Evolutionary conservation across 257 asterid species (phyloP), one percentile per base, ranked within the genome.

Genomic region (Petunia axillaris): DNA sequence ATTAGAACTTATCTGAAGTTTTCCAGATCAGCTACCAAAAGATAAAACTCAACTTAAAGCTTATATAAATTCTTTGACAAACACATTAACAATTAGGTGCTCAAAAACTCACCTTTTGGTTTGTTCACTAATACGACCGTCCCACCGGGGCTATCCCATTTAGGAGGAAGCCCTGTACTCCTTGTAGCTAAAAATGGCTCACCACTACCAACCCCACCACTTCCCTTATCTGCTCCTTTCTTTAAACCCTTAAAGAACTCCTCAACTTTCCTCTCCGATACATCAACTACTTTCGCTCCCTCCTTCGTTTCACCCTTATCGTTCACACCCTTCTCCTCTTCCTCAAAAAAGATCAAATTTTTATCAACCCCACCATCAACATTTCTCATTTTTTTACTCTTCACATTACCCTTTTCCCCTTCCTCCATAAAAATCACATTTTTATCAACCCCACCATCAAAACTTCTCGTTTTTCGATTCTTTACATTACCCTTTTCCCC

Each of bases 241-340:
- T 88, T 95, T 98, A 95, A 92, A 88, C 97, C 85, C 93, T 91
- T 95, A 85, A 95, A 95, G 89, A 95, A 93, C 71, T 95, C 97
- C 89, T 85, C 98, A 78, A 95, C 98, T 83, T 90, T 92, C 92
- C 90, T 95, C 97, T 92, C 97, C 13, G 94, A 86, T 16, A 92
- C 87, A 78, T 89, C 97, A 74, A 84, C 85, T 73, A 84, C 85
- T 73, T 84, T 88, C 81, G 77, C 80, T 6, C 55, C 70, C 64
- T 74, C 87, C 82, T 85, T 79, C 57, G 1, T 75, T 53, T 80
- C 91, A 81, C 70, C 81, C 73, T 50, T 86, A 2, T 43, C 75
- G 77, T 85, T 44, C 10, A 41, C 67, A 6, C 1, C 35, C 41
- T 48, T 77, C 39, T 14, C 81, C 53, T 75, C 82, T 53, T 76